Evolutionary conservation across 768 basidiomycete species (phyloP), one percentile per base, ranked within the genome.

Genomic region (Lepiota subincarnata): DNA sequence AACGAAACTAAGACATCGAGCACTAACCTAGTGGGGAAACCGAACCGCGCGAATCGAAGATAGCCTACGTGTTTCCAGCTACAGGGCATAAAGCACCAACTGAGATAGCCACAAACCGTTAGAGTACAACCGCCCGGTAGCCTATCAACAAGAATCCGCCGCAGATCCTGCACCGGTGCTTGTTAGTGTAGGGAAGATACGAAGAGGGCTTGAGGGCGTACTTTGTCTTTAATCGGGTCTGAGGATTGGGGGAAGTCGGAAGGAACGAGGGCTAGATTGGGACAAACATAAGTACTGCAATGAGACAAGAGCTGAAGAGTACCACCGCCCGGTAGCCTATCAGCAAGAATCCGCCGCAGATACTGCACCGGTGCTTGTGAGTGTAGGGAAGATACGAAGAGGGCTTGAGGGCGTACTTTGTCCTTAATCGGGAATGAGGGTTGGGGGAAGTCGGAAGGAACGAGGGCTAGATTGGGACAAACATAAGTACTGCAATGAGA

Each of bases 11-110:
- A 40, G 1, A 7, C 31, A 31, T 31, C 10, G 31, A 6, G 31
- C 8, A 56, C 66, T 14, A 34, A 71, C 72, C 73, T 7, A 77
- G 64, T 12, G 75, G 55, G 1, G 73, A 70, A 0, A 67, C 74
- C 1, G 73, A 75, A 48, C 74, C 71, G 56, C 75, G 73, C 0
- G 71, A 67, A 57, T 72, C 71, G 48, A 73, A 72, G 8, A 73
- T 61, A 3, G 68, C 66, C 62, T 67, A 16, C 0, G n/a, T 13
- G 14, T 12, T 12, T 50, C 3, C 20, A 16, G 22, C 8, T 52
- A 56, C 36, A 26, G 50, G 26, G 43, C 47, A 45, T 19, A 22
- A 57, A 28, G n/a, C 18, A 20, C 19, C 46, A 19, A 14, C n/a
- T 4, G n/a, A 50, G 16, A 51, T 35, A 24, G n/a, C 18, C 20